Percentiles rank a stretch among this genome's conserved stretches.
Conservation (phyloP, 164 flowering plant species). For the Paratinospora sagittata region DNA sequence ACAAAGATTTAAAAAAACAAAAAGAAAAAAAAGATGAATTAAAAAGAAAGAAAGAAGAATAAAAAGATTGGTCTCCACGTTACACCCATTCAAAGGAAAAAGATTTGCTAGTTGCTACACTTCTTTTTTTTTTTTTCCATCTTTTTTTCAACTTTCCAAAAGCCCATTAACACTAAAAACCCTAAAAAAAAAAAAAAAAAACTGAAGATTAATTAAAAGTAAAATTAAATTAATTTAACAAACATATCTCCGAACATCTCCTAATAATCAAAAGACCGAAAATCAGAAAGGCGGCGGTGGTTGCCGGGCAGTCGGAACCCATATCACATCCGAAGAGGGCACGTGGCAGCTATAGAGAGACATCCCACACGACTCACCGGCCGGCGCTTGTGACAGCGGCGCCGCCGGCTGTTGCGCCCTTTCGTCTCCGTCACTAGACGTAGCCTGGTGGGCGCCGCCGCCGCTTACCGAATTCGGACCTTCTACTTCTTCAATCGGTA, state of each 20-base stretch:
- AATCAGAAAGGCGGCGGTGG: constrained; percentile 32
- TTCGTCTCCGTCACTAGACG: constrained; percentile 7
- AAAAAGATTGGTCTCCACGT: not conserved
- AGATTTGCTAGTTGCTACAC: constrained; percentile 2
- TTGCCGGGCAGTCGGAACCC: constrained; percentile 57
- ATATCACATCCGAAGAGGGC: constrained; percentile 46
- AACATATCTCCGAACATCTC: not conserved
- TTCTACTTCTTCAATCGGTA: constrained; percentile 36
- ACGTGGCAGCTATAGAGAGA: constrained; percentile 44
- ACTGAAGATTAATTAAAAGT: not conserved
- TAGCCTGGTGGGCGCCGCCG: not conserved
- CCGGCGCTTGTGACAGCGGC: constrained; percentile 6
- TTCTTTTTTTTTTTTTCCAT: not conserved
- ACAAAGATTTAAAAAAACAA: not conserved
- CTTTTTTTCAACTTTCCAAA: not conserved
- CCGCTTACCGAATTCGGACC: not conserved
- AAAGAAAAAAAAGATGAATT: not conserved
- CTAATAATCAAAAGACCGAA: not conserved
- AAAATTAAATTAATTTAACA: not conserved
- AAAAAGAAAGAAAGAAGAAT: not conserved
- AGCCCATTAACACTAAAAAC: not conserved
- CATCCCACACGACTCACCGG: constrained; percentile 33
- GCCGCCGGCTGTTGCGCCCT: constrained; percentile 15
- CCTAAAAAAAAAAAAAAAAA: not conserved
- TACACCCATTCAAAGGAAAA: not conserved